phyloP scores from a whole-genome alignment of 257 asterid species.

The Misopates orontium region DNA sequence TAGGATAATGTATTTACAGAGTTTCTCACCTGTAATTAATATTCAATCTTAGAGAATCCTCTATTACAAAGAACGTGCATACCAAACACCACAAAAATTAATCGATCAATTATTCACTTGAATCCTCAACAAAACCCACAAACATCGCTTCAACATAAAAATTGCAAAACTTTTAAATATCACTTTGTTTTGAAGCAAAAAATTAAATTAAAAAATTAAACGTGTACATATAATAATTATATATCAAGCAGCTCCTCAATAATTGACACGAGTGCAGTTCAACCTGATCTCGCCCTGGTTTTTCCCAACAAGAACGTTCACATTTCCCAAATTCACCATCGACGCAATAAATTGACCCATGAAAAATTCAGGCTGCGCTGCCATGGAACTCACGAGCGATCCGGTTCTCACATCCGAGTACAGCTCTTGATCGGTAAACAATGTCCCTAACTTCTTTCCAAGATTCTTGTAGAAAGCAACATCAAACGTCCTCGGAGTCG shows the following conservation, averaged over 20 bases:
- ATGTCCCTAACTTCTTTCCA: constrained; percentile 37
- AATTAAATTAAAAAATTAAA: too few species aligned
- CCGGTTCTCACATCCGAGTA: constrained; percentile 41
- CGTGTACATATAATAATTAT: too few species aligned
- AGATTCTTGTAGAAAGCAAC: constrained; percentile 42
- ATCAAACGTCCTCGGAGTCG: constrained; percentile 46
- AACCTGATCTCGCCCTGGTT: constrained; percentile 42
- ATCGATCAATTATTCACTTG: too few species aligned
- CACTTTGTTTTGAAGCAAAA: too few species aligned
- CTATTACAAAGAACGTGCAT: too few species aligned
- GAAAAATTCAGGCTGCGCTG: constrained; percentile 39
- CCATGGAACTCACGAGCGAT: constrained; percentile 36
- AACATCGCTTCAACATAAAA: too few species aligned
- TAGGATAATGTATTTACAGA: too few species aligned
- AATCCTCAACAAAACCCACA: too few species aligned
- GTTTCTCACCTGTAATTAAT: too few species aligned
- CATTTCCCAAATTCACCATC: constrained; percentile 51
- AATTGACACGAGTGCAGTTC: constrained; percentile 39
- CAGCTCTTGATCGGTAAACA: constrained; percentile 47
- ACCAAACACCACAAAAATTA: too few species aligned
- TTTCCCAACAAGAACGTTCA: constrained; percentile 35
- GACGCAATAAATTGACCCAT: constrained; percentile 45
- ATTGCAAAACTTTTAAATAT: too few species aligned
- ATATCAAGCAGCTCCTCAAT: not conserved
- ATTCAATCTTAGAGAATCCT: too few species aligned